Conservation (phyloP, 164 flowering plant species). For the Annona squamosa region DNA sequence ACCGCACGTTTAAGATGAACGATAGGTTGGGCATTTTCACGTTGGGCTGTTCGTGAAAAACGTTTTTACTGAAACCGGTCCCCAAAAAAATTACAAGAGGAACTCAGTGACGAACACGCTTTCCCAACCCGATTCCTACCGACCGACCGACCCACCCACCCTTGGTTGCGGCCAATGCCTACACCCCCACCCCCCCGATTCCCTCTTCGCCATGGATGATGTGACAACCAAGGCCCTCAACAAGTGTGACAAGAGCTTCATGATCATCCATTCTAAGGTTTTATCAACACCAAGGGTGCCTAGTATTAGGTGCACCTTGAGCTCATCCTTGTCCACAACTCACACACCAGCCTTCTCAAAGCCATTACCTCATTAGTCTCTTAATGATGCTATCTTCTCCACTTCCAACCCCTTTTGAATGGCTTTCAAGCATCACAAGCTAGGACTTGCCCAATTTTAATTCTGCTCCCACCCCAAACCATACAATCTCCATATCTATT, state of each 20-base stretch:
- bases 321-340: slow-evolving; percentile 60
- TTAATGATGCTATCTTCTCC: slow-evolving; percentile 79
- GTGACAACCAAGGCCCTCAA: slow-evolving; percentile 52
- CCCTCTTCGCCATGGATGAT: slow-evolving; percentile 42
- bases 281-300: slow-evolving; percentile 80
- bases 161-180: slow-evolving; percentile 32
- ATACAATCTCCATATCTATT: slow-evolving; percentile 30
- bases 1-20: no score
- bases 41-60: no score
- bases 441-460: slow-evolving; percentile 91
- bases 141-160: neutral
- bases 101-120: no score
- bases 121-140: no score
- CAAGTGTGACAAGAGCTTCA: slow-evolving; percentile 74
- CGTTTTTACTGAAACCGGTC: no score
- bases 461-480: slow-evolving; percentile 51
- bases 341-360: slow-evolving; percentile 64
- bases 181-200: slow-evolving; percentile 21
- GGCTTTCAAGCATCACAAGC: slow-evolving; percentile 89
- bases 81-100: no score
- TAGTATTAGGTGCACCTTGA: slow-evolving; percentile 97
- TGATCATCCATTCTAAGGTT: slow-evolving; percentile 69
- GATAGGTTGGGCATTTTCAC: no score
- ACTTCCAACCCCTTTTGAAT: slow-evolving; percentile 96
- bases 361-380: slow-evolving; percentile 77